phyloP scores from a whole-genome alignment of 2,329 filamentous ascomycete genomes.

The Aspergillus uvarum region DNA sequence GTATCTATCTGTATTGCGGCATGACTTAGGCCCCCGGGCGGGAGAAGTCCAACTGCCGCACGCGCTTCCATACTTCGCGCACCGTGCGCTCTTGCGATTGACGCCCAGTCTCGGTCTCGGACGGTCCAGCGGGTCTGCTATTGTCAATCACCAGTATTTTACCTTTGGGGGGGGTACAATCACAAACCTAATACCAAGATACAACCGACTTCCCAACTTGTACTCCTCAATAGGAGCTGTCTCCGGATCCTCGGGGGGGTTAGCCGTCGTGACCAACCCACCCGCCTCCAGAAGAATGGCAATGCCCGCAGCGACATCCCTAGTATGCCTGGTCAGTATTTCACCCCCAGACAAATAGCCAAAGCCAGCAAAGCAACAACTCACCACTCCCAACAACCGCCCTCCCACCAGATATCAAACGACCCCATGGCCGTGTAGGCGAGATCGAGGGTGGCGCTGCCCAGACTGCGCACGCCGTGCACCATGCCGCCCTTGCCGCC shows the following conservation, averaged over 20 bases:
- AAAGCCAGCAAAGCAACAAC: slow-evolving; percentile 19
- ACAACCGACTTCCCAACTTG: slow-evolving; percentile 65
- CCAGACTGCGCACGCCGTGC: slow-evolving; percentile 70
- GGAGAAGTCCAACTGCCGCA: slow-evolving; percentile 64
- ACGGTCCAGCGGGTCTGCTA: slow-evolving; percentile 62
- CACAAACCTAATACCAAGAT: slow-evolving; percentile 65
- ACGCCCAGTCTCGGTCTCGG: slow-evolving; percentile 60
- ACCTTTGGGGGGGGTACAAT: background rate
- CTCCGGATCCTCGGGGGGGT: slow-evolving; percentile 61
- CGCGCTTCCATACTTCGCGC: slow-evolving; percentile 70
- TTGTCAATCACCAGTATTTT: slow-evolving; percentile 1
- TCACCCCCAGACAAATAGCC: background rate
- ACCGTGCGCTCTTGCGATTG: slow-evolving; percentile 69
- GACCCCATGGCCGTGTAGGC: slow-evolving; percentile 73
- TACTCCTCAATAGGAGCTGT: slow-evolving; percentile 60
- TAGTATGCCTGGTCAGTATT: slow-evolving; percentile 16
- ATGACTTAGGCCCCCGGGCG: slow-evolving; percentile 58
- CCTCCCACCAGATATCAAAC: slow-evolving; percentile 82
- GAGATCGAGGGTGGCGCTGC: slow-evolving; percentile 71
- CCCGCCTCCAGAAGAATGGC: slow-evolving; percentile 72
- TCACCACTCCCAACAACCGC: slow-evolving; percentile 76
- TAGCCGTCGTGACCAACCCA: slow-evolving; percentile 71
- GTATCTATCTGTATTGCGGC: background rate
- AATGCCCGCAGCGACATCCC: slow-evolving; percentile 74
- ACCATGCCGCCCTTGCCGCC: slow-evolving; percentile 74